Percentiles rank a stretch among this genome's conserved stretches.
phyloP scores from a whole-genome alignment of 495 filamentous ascomycete genomes.

The Lophiotrema nucula region DNA sequence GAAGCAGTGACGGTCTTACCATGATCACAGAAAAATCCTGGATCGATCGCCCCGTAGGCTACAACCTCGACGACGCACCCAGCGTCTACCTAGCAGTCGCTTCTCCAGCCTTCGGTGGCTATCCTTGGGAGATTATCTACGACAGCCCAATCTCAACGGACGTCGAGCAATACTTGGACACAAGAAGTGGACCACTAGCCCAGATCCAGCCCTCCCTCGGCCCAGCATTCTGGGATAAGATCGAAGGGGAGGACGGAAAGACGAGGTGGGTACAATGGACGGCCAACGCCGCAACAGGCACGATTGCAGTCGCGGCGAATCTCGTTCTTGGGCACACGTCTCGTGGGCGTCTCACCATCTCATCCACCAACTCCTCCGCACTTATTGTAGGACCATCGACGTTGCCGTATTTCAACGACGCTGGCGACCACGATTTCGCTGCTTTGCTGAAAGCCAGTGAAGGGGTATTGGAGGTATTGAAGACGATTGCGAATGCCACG shows the following conservation, averaged over 20 bases:
- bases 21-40: background rate
- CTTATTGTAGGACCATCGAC: background rate
- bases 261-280: background rate
- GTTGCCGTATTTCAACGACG: constrained; percentile 17
- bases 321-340: background rate
- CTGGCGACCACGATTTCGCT: background rate
- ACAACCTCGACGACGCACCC: constrained; percentile 1
- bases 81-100: background rate
- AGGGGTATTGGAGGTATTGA: background rate
- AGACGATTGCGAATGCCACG: background rate
- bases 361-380: background rate
- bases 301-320: background rate
- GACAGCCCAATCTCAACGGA: background rate
- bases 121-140: background rate
- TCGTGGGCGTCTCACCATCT: background rate
- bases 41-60: constrained; percentile 4
- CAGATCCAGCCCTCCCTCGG: background rate
- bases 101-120: background rate
- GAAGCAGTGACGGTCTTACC: background rate
- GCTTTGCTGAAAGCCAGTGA: background rate
- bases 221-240: background rate
- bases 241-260: background rate
- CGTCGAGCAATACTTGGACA: background rate
- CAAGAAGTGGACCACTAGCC: background rate
- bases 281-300: background rate